Conservation (phyloP, 2,329 filamentous ascomycete genomes). For the Geosmithia flava region DNA sequence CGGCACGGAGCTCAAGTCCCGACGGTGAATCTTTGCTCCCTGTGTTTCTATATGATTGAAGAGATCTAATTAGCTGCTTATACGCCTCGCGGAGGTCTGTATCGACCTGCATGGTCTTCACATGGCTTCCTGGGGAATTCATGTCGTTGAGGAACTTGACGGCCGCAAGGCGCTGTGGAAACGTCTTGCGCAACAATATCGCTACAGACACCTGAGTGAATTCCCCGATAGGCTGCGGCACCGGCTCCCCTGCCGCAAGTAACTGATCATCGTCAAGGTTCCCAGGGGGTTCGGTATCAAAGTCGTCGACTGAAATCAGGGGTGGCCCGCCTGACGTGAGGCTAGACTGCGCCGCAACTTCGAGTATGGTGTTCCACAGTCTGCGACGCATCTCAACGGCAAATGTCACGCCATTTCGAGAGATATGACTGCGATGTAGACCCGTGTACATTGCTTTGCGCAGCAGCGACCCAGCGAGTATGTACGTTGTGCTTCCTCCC, state of each 20-base stretch:
- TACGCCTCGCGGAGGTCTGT: constrained; percentile 27
- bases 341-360: constrained; percentile 31
- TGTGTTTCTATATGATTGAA: constrained; percentile 12
- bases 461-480: constrained; percentile 28
- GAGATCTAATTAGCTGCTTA: constrained; percentile 20
- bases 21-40: constrained; percentile 10
- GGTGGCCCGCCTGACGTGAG: constrained; percentile 32
- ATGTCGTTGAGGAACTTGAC: constrained; percentile 30
- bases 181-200: constrained; percentile 26
- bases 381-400: constrained; percentile 33
- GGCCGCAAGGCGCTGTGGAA: constrained; percentile 29
- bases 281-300: constrained; percentile 32
- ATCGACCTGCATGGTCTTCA: constrained; percentile 25
- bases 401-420: constrained; percentile 18
- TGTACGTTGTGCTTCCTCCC: constrained; percentile 34
- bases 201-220: constrained; percentile 28
- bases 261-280: constrained; percentile 40
- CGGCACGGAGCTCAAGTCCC: constrained; percentile 27
- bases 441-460: constrained; percentile 36
- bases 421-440: constrained; percentile 32
- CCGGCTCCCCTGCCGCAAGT: constrained; percentile 10
- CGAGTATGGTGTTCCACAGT: constrained; percentile 40
- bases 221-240: constrained; percentile 16
- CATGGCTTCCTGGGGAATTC: too few species aligned
- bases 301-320: constrained; percentile 28